Percentiles rank a stretch among this genome's conserved stretches.
Evolutionary conservation across 2,329 filamentous ascomycete species (phyloP).

Genomic region (Aspergillus felis): DNA sequence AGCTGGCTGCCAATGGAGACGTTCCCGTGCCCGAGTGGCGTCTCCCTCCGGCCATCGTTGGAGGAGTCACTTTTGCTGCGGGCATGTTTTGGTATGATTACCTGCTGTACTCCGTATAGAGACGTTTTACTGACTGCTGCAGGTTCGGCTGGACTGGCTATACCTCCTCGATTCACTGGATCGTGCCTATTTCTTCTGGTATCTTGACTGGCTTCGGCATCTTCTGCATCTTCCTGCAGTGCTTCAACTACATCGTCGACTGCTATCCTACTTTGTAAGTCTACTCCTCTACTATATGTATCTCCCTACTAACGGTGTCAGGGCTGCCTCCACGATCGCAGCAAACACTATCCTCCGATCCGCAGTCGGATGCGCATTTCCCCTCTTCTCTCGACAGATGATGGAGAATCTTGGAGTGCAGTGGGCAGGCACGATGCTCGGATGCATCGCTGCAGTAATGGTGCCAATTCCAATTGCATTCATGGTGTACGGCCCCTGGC

Average conservation of each 20-base stretch:
- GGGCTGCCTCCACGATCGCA: slow-evolving; percentile 38
- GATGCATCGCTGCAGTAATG: slow-evolving; percentile 32
- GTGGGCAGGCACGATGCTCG: slow-evolving; percentile 37
- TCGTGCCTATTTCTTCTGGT: slow-evolving; percentile 28
- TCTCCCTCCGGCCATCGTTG: slow-evolving; percentile 29
- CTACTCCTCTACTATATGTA: background rate
- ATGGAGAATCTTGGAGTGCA: slow-evolving; percentile 36
- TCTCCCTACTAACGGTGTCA: slow-evolving; percentile 9
- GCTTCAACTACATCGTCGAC: slow-evolving; percentile 40
- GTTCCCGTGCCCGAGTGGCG: slow-evolving; percentile 34
- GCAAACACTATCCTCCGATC: slow-evolving; percentile 41
- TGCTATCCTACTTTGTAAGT: slow-evolving; percentile 40
- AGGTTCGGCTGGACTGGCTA: slow-evolving; percentile 36
- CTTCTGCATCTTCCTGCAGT: slow-evolving; percentile 30
- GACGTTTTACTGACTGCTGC: background rate
- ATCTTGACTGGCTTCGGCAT: slow-evolving; percentile 30
- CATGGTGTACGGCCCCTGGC: slow-evolving; percentile 23
- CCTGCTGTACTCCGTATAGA: no score
- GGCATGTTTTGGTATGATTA: slow-evolving; percentile 35
- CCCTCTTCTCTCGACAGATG: slow-evolving; percentile 38
- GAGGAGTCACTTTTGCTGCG: slow-evolving; percentile 29
- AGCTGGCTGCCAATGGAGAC: slow-evolving; percentile 27
- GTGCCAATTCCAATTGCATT: slow-evolving; percentile 35
- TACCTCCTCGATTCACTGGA: slow-evolving; percentile 30
- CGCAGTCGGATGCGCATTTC: slow-evolving; percentile 34